These are phyloP conservation scores for Limonium bicolor DNA, from an alignment of 148 eudicot genomes.

Conservation along the genomic window DNA sequence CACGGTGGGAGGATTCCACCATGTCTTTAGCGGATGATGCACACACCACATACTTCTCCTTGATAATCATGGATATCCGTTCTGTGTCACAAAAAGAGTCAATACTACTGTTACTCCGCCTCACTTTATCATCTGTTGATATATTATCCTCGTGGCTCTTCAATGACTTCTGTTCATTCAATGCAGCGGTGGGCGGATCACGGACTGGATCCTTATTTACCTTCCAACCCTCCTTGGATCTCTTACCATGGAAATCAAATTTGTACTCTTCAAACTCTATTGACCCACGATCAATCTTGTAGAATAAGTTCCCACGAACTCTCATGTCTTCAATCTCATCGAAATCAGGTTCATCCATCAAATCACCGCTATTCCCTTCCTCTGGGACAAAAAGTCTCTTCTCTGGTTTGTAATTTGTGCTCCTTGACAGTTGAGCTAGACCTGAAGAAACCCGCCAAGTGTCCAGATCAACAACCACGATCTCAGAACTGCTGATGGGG, in stretches of 20 bases:
- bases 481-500: slow-evolving; percentile 20
- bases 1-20: slow-evolving; percentile 8
- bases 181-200: slow-evolving; percentile 14
- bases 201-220: slow-evolving; percentile 12
- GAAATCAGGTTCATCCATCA: slow-evolving; percentile 23
- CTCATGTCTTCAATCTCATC: slow-evolving; percentile 93
- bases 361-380: slow-evolving; percentile 6
- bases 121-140: slow-evolving; percentile 8
- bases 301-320: slow-evolving; percentile 48
- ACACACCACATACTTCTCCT: slow-evolving; percentile 16
- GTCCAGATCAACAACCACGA: slow-evolving; percentile 54
- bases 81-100: slow-evolving; percentile 11
- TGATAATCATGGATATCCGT: slow-evolving; percentile 10
- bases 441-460: slow-evolving; percentile 60
- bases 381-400: slow-evolving; percentile 6
- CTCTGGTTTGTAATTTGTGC: neutral
- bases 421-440: slow-evolving; percentile 30
- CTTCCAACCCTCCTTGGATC: slow-evolving; percentile 12
- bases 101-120: neutral
- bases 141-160: slow-evolving; percentile 8
- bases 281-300: slow-evolving; percentile 67
- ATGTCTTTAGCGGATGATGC: slow-evolving; percentile 6
- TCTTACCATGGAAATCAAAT: slow-evolving; percentile 63
- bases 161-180: slow-evolving; percentile 3
- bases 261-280: slow-evolving; percentile 75